Conservation (phyloP, 2,329 filamentous ascomycete genomes). For the Zasmidium cellare region DNA sequence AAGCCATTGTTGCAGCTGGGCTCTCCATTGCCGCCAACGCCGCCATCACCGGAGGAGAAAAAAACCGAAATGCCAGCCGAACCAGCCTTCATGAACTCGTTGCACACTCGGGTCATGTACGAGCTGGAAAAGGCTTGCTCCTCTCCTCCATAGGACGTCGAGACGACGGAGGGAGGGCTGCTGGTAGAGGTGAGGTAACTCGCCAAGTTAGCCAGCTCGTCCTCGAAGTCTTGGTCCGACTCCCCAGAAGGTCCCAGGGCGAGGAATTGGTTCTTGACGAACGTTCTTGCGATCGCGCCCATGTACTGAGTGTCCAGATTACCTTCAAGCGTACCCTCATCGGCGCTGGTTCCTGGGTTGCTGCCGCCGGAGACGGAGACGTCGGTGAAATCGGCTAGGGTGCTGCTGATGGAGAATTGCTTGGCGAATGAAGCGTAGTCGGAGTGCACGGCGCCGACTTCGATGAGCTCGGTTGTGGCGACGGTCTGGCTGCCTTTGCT, state of each 20-base stretch:
- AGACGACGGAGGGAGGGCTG: slow-evolving; percentile 47
- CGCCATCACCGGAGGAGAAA: slow-evolving; percentile 63
- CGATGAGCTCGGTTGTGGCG: background rate
- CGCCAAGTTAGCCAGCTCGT: background rate
- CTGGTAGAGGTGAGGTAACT: background rate
- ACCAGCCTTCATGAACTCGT: slow-evolving; percentile 64
- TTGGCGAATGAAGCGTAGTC: background rate
- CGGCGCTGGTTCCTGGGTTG: background rate
- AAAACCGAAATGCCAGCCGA: slow-evolving; percentile 64
- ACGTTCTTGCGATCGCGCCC: background rate
- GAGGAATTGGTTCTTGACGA: background rate
- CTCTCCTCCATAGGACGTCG: slow-evolving; percentile 66
- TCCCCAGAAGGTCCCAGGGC: background rate
- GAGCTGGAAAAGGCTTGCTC: slow-evolving; percentile 63
- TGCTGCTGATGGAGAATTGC: background rate
- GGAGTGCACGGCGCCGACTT: background rate
- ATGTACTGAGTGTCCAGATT: background rate
- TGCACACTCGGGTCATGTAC: slow-evolving; percentile 63
- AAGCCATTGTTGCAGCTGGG: slow-evolving; percentile 51
- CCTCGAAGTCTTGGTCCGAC: background rate
- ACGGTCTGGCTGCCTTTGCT: background rate
- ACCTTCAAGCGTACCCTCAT: background rate
- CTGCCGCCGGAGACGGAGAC: background rate
- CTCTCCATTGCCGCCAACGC: slow-evolving; percentile 51
- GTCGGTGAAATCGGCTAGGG: background rate